A percentile compares a stretch with the other conserved stretches of the same genome.
Conservation (phyloP, 257 asterid genomes). For the Nicotiana sylvestris region DNA sequence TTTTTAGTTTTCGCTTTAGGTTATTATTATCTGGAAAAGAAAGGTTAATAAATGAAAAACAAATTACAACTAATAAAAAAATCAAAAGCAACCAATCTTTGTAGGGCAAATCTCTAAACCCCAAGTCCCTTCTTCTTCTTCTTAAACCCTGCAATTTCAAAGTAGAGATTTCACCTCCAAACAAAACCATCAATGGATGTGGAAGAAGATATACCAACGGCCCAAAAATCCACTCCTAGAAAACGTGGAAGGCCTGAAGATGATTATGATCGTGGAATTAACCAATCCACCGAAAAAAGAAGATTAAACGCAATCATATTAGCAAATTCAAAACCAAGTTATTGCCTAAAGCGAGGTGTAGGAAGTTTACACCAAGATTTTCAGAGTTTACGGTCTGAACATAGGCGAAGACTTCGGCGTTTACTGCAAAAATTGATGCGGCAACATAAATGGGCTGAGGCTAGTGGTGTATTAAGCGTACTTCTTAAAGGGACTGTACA, state of each 20-base stretch:
- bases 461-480: slow-evolving; percentile 67
- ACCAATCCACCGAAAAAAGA: slow-evolving; percentile 19
- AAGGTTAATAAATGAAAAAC: too few relatives aligned
- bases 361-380: slow-evolving; percentile 32
- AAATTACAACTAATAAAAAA: too few relatives aligned
- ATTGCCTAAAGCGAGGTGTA: slow-evolving; percentile 45
- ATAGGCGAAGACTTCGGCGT: slow-evolving; percentile 45
- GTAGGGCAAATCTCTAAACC: background rate
- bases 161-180: background rate
- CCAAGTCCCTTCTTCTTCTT: background rate
- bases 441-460: slow-evolving; percentile 66
- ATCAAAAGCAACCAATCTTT: too few relatives aligned
- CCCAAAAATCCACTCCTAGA: background rate
- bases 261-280: slow-evolving; percentile 19
- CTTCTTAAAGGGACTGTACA: slow-evolving; percentile 50
- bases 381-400: slow-evolving; percentile 39
- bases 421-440: slow-evolving; percentile 38
- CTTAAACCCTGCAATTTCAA: background rate
- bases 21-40: too few relatives aligned
- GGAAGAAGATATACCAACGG: background rate
- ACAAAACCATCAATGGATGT: background rate
- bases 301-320: slow-evolving; percentile 26
- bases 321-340: slow-evolving; percentile 49
- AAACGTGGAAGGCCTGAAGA: background rate
- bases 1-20: background rate